Evolutionary conservation across 805 yeast species (phyloP).

Genomic region (Ogataea glucozyma): DNA sequence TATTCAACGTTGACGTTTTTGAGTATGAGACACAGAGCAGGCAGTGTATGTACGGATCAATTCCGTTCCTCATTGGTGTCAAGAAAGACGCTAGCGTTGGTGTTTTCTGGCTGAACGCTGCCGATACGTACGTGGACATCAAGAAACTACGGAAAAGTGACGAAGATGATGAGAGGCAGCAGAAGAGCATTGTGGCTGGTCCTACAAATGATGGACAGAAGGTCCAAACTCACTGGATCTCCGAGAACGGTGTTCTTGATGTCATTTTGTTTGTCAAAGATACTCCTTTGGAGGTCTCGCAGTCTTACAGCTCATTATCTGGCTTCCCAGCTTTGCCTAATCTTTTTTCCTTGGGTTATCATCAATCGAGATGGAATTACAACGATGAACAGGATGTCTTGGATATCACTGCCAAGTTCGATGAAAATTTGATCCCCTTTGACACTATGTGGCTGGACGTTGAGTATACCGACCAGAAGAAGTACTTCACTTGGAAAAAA

Average conservation of each 20-base stretch:
- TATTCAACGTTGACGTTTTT: conserved; percentile 92
- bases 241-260: conserved; percentile 86
- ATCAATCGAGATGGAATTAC: conserved; percentile 98
- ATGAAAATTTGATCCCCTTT: conserved; percentile 71
- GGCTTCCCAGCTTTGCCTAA: conserved; percentile 78
- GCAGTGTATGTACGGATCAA: conserved; percentile 92
- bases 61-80: conserved; percentile 81
- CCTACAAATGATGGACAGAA: background rate
- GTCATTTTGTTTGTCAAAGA: conserved; percentile 62
- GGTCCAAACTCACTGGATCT: conserved; percentile 80
- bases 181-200: conserved; percentile 3
- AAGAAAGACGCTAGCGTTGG: conserved; percentile 63
- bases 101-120: conserved; percentile 87
- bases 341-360: conserved; percentile 80
- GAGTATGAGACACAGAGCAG: conserved; percentile 84
- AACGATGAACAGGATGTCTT: conserved; percentile 84
- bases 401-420: conserved; percentile 69
- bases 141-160: conserved; percentile 32
- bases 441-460: conserved; percentile 95
- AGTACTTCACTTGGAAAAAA: conserved; percentile 89
- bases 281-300: conserved; percentile 55
- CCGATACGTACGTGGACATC: conserved; percentile 89
- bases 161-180: conserved; percentile 12
- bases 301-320: conserved; percentile 65
- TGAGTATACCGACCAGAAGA: conserved; percentile 83